Conservation (phyloP, 768 basidiomycete species). For the Lentinula boryana region DNA sequence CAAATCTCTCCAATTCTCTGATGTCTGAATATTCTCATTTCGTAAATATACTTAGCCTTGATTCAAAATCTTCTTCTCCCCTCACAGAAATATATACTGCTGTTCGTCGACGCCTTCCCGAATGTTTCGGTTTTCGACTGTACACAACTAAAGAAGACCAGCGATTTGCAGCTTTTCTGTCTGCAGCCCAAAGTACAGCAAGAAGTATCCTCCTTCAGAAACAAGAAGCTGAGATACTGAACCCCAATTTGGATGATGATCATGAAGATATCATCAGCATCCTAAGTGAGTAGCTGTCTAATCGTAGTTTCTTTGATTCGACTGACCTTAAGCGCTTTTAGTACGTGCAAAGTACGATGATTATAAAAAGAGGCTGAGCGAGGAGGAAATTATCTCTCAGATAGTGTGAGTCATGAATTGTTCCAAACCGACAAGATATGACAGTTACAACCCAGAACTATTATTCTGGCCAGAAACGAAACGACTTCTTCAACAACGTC, state of each 20-base stretch:
- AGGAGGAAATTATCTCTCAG: constrained; percentile 43
- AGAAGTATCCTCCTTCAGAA: neutral
- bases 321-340: constrained; percentile 11
- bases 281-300: constrained; percentile 15
- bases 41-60: neutral
- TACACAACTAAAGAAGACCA: neutral
- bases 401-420: constrained; percentile 22
- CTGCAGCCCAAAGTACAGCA: neutral
- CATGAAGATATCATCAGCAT: constrained; percentile 1
- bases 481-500: constrained; percentile 51
- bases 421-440: neutral
- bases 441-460: constrained; percentile 18
- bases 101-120: neutral
- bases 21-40: neutral
- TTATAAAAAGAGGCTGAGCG: constrained; percentile 32
- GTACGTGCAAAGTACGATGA: constrained; percentile 48
- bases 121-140: neutral
- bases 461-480: constrained; percentile 52
- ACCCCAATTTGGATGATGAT: neutral
- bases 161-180: neutral
- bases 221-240: neutral
- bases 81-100: neutral
- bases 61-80: neutral
- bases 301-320: neutral
- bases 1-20: neutral